These are phyloP conservation scores for Picochlorum sp. DNA, from an alignment of 139 green algal species.

Conservation along the genomic window DNA sequence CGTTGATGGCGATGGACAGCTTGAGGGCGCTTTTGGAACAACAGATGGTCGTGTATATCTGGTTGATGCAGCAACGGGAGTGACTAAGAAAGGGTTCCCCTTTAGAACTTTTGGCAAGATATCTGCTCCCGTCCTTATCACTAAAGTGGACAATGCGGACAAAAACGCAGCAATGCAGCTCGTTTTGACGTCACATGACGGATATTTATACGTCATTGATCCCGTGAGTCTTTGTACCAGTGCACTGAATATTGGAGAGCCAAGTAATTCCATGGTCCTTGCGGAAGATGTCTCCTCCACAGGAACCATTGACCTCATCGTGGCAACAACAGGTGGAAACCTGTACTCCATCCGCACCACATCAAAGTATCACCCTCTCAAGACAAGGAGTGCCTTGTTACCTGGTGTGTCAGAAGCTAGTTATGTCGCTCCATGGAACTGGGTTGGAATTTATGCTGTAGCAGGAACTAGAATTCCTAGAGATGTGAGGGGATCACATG, in stretches of 20 bases:
- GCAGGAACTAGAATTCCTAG: constrained; percentile 34
- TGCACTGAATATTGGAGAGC: constrained; percentile 85
- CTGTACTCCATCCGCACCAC: constrained; percentile 78
- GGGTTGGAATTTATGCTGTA: constrained; percentile 62
- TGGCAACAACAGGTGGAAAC: constrained; percentile 83
- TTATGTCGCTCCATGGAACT: constrained; percentile 49
- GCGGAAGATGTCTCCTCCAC: constrained; percentile 83
- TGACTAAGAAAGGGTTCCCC: constrained; percentile 60
- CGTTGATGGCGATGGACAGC: constrained; percentile 70
- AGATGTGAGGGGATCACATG: constrained; percentile 65
- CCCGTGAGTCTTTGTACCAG: constrained; percentile 57
- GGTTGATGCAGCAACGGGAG: constrained; percentile 51
- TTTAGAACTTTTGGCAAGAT: constrained; percentile 54
- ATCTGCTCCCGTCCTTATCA: constrained; percentile 48
- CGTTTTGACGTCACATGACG: constrained; percentile 77
- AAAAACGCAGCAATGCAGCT: constrained; percentile 48
- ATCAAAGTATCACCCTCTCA: constrained; percentile 68
- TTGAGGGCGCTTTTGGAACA: constrained; percentile 75
- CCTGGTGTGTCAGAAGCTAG: constrained; percentile 53
- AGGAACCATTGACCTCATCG: constrained; percentile 69
- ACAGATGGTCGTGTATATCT: constrained; percentile 65
- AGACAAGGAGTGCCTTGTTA: constrained; percentile 46
- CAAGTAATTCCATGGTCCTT: constrained; percentile 77
- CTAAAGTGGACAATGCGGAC: constrained; percentile 12
- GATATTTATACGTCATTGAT: constrained; percentile 12